Evolutionary conservation across 305 asterid genomes (phyloP), one percentile per base, ranked within the genome.

Genomic region (Fraxinus platypoda): DNA sequence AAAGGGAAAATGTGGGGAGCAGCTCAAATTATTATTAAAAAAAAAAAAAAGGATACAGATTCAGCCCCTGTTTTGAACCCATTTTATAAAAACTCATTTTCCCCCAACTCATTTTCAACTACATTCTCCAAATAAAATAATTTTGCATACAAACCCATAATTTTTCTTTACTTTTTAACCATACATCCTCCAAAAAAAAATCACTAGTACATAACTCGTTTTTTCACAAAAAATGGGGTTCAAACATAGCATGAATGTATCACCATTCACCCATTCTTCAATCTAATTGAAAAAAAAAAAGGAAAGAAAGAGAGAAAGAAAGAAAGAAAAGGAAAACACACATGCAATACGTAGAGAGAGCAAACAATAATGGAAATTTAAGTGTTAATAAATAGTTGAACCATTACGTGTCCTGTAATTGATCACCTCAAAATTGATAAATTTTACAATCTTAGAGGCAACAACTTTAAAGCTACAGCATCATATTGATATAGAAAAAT

Each of bases 391-490:
- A 57, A 21, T 21, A n/a, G 12, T 57, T 57, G 6, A 57, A 57
- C 4, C 68, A 57, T 62, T 62, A 0, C 6, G 1, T 62, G 66
- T 54, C 11, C 8, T 25, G 34, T 64, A 64, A 25, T 26, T 30
- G 9, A 30, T 68, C 74, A 68, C 38, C 26, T 26, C 38, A 28
- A 28, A 28, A 4, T 26, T 68, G 38, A 68, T 3, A 68, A 26
- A 12, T 28, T 59, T 26, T 28, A 26, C 74, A 68, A 68, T 30
- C 35, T 11, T 68, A 68, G 19, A 6, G 75, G 87, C 75, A 46
- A 77, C 76, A 78, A 62, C 46, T 77, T 83, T 19, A 17, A 17
- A 66, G 82, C 70, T 49, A 83, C 75, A 76, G 68, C 37, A 62
- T 6, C 78, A 62, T 19, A 74, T 72, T 78, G 26, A 82, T 77